Evolutionary conservation across 768 basidiomycete species (phyloP), one percentile per base, ranked within the genome.

Genomic region (Boletus rufocinnamomeus): DNA sequence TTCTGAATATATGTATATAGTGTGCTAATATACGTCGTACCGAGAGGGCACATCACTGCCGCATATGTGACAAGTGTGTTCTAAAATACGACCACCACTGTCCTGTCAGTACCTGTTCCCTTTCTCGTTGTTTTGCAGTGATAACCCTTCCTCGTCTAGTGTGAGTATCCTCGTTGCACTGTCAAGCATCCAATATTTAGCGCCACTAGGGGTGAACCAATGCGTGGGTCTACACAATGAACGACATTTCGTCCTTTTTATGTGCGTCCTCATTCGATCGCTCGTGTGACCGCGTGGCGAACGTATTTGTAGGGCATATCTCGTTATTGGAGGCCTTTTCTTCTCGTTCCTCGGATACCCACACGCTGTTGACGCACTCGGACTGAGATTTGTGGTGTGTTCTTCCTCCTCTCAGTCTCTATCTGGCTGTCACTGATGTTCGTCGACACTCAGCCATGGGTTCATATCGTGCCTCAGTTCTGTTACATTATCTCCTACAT

Each of bases 181-280:
- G 27, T 50, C 53, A 23, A 54, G 41, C n/a, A 30, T 37, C 45
- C 25, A 38, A 16, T 25, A 49, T 45, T 68, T 11, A 66, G 27
- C 17, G 6, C 6, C 10, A 25, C 25, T 19, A 95, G 93, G 95
- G 95, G 85, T 98, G 50, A 98, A 98, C 72, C 93, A 94, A 83
- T 98, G 96, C 69, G 96, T 99, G 45, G 96, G 96, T 13, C 72
- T 98, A 8, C 81, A 96, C 70, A 99, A 98, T 65, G 95, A 98
- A 69, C 86, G 96, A 0, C 94, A 98, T 75, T 99, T 99, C 66
- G 82, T 96, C 40, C 77, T 98, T 48, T 99, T 98, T 81, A 89
- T 98, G 93, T 92, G 61, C 55, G 87, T 75, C 8, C 8, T 51
- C 10, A 5, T 35, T 40, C 6, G 10, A 30, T 37, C 16, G 13